These are phyloP conservation scores for Fusarium nygamai DNA, from an alignment of 2,329 filamentous ascomycete species.

Conservation along the genomic window DNA sequence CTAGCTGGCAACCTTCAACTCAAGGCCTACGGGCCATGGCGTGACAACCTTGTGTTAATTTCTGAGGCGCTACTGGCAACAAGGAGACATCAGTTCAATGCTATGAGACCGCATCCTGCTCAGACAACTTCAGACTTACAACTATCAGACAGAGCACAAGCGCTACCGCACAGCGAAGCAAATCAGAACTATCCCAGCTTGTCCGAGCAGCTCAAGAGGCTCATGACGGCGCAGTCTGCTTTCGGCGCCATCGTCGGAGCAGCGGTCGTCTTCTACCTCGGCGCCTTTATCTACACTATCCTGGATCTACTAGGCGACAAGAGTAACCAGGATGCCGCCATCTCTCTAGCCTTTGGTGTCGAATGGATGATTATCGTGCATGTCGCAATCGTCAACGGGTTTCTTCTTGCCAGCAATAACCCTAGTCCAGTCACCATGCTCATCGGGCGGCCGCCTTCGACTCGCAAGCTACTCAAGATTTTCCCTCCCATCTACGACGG, in stretches of 20 bases:
- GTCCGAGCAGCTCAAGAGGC: neutral
- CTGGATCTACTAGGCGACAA: neutral
- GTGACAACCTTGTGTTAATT: neutral
- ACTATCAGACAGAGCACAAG: fast-evolving
- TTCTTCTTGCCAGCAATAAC: neutral
- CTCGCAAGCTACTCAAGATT: fast-evolving
- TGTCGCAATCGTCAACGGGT: neutral
- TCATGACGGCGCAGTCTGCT: neutral
- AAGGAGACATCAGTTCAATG: neutral
- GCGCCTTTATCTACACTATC: neutral
- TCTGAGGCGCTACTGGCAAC: neutral
- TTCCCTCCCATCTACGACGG: neutral
- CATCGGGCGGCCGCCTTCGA: neutral
- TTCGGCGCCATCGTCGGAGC: neutral
- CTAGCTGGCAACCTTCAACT: neutral
- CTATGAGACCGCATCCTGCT: neutral
- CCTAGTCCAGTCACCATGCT: neutral
- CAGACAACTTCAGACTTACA: neutral
- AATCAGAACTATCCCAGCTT: neutral
- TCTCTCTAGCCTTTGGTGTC: neutral
- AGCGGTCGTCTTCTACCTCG: neutral
- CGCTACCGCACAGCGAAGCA: fast-evolving
- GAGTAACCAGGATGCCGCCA: neutral
- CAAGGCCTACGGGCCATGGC: fast-evolving
- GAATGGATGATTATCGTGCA: neutral